phyloP scores from a whole-genome alignment of 2,329 filamentous ascomycete genomes.

The Ilyonectria destructans region DNA sequence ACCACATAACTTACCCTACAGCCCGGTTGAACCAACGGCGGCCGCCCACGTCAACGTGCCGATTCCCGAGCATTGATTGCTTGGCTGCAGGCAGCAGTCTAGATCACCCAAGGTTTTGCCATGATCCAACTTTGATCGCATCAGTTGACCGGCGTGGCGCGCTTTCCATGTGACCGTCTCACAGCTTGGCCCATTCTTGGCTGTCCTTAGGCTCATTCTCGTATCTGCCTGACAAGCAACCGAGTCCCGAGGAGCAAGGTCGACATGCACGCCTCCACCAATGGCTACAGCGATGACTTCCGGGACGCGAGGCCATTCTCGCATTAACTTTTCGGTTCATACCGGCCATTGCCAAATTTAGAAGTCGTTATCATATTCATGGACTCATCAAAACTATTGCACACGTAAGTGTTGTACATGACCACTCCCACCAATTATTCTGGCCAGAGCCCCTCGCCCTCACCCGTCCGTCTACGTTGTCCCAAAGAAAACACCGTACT shows the following conservation, averaged over 20 bases:
- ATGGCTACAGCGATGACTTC: neutral
- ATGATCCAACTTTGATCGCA: slow-evolving; percentile 21
- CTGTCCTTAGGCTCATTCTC: neutral
- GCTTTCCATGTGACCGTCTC: slow-evolving; percentile 23
- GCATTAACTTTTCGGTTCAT: slow-evolving; percentile 8
- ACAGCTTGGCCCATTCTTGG: slow-evolving; percentile 12
- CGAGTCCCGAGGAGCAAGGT: neutral
- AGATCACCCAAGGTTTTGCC: slow-evolving; percentile 17
- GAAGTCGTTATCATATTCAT: slow-evolving; percentile 39
- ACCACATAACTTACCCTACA: slow-evolving; percentile 16
- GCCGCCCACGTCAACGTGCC: slow-evolving; percentile 15
- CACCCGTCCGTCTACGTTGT: slow-evolving; percentile 21
- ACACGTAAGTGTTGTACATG: slow-evolving; percentile 40
- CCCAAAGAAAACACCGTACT: slow-evolving; percentile 39
- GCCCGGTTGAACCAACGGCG: neutral
- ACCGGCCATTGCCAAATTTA: slow-evolving; percentile 24
- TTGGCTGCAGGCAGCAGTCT: slow-evolving; percentile 22
- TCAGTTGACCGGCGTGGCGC: slow-evolving; percentile 20
- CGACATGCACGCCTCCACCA: neutral
- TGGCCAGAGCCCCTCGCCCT: slow-evolving; percentile 25
- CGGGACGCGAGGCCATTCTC: neutral
- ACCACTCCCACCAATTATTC: slow-evolving; percentile 34
- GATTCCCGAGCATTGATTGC: slow-evolving; percentile 14
- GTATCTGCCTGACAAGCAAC: neutral
- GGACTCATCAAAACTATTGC: slow-evolving; percentile 43